phyloP scores from a whole-genome alignment of 305 asterid genomes.

The Plantago rigida region DNA sequence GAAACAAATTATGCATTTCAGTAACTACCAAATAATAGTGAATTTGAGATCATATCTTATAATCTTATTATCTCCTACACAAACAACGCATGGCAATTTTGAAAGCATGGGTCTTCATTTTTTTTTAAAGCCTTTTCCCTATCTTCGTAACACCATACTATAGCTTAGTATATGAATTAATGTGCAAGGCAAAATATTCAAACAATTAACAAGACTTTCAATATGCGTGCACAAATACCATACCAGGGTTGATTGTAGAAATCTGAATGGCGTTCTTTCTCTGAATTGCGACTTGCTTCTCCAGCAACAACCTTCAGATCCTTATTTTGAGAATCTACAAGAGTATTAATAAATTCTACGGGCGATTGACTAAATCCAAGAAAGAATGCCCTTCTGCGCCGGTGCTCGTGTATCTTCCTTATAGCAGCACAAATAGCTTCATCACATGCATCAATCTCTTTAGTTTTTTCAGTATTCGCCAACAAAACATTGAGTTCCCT shows the following conservation, averaged over 20 bases:
- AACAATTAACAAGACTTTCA: conserved; percentile 1
- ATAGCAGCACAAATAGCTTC: conserved; percentile 87
- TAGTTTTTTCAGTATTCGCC: conserved; percentile 73
- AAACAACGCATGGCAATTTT: neutral
- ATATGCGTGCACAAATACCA: conserved; percentile 19
- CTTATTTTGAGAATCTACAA: conserved; percentile 80
- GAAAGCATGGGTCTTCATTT: neutral
- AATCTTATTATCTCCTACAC: no score
- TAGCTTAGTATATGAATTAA: conserved; percentile 2
- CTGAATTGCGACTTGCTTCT: conserved; percentile 72
- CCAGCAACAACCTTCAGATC: conserved; percentile 77
- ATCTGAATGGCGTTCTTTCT: conserved; percentile 80
- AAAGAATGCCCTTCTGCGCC: conserved; percentile 82
- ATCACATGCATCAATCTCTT: conserved; percentile 87
- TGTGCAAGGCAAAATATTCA: conserved; percentile 2
- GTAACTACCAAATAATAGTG: conserved; percentile 9
- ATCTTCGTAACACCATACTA: neutral
- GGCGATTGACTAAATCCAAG: conserved; percentile 98
- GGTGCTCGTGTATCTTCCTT: conserved; percentile 87
- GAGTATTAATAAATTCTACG: conserved; percentile 71
- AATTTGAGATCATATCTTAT: neutral
- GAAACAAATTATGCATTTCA: conserved; percentile 29
- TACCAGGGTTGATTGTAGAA: conserved; percentile 91
- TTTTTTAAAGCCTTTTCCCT: no score
- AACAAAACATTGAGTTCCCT: conserved; percentile 75